These are phyloP conservation scores for Cinnamomum chago DNA, from an alignment of 164 flowering plant genomes.

Conservation along the genomic window DNA sequence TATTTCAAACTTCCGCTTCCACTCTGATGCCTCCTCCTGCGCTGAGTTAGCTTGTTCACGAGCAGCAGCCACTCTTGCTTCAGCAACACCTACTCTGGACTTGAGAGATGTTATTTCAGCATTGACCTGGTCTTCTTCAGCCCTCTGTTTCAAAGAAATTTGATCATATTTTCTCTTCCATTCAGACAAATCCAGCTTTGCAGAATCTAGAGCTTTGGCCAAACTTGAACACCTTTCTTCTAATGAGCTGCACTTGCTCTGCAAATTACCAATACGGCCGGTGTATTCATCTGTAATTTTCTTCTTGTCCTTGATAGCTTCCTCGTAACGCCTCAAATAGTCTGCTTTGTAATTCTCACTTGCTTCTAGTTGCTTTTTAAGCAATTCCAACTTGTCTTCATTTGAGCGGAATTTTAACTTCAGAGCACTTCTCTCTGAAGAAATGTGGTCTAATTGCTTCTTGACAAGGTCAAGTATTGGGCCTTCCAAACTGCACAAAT, in stretches of 20 bases:
- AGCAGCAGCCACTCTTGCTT: slow-evolving; percentile 91
- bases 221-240: slow-evolving; percentile 67
- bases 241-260: slow-evolving; percentile 66
- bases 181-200: slow-evolving; percentile 61
- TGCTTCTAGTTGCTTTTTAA: slow-evolving; percentile 80
- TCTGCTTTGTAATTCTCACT: slow-evolving; percentile 78
- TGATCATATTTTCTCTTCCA: slow-evolving; percentile 93
- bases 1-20: slow-evolving; percentile 83
- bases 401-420: slow-evolving; percentile 71
- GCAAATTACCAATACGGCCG: slow-evolving; percentile 64
- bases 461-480: slow-evolving; percentile 67
- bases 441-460: slow-evolving; percentile 67
- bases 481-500: slow-evolving; percentile 75
- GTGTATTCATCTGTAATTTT: slow-evolving; percentile 74
- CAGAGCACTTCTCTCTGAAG: slow-evolving; percentile 75
- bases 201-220: slow-evolving; percentile 50
- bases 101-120: slow-evolving; percentile 67
- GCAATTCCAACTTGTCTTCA: slow-evolving; percentile 67
- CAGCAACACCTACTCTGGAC: slow-evolving; percentile 75
- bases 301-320: slow-evolving; percentile 81
- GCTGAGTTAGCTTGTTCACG: slow-evolving; percentile 83
- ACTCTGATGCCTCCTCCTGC: slow-evolving; percentile 88
- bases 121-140: slow-evolving; percentile 62
- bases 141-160: slow-evolving; percentile 48
- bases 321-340: slow-evolving; percentile 86